Conservation (phyloP, 2,329 filamentous ascomycete species). For the Exophiala dermatitidis region DNA sequence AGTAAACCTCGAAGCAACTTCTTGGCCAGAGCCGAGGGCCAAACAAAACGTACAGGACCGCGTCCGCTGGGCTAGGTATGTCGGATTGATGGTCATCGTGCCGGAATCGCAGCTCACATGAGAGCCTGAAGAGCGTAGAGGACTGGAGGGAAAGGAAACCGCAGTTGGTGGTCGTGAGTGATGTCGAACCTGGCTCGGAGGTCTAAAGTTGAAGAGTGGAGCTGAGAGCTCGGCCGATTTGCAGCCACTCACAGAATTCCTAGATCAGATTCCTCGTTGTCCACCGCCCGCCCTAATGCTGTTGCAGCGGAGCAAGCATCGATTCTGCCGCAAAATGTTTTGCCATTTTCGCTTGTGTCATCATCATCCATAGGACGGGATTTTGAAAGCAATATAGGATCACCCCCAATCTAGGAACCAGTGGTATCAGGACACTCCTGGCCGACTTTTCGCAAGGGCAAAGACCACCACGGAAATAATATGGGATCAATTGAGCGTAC, state of each 20-base stretch:
- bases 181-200: constrained; percentile 1
- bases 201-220: constrained; percentile 8
- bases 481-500: constrained; percentile 24
- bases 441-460: too few species aligned
- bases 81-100: constrained; percentile 83
- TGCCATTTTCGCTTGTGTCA: background rate
- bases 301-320: background rate
- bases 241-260: background rate
- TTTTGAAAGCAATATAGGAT: background rate
- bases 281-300: background rate
- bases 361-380: too few species aligned
- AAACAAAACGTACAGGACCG: constrained; percentile 58
- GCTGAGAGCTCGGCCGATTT: constrained; percentile 12
- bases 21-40: background rate
- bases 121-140: constrained; percentile 4
- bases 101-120: constrained; percentile 15
- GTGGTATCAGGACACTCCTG: too few species aligned
- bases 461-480: background rate
- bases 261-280: background rate
- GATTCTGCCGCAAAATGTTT: background rate
- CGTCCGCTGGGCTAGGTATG: constrained; percentile 77
- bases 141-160: background rate
- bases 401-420: too few species aligned
- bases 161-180: constrained; percentile 2
- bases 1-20: constrained; percentile 26